Evolutionary conservation across 1,139 yeast genomes (phyloP).

Genomic region (Yamadazyma sp.): DNA sequence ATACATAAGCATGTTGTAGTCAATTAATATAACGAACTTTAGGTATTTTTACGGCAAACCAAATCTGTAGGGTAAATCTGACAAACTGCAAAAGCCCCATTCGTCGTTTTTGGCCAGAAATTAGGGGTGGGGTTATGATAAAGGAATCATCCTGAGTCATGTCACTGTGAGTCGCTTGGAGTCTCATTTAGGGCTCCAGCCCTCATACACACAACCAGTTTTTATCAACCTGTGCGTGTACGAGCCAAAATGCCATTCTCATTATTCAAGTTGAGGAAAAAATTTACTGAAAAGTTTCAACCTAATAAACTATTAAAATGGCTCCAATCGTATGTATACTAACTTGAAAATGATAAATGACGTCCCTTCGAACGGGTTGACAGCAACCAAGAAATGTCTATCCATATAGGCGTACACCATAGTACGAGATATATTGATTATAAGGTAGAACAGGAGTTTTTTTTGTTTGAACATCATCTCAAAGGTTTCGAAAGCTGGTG

Average conservation of each 20-base stretch:
- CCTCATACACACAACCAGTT: neutral
- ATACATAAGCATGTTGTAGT: neutral
- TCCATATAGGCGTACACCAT: neutral
- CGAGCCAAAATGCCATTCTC: neutral
- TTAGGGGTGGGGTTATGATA: neutral
- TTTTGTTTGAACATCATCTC: slow-evolving; percentile 2
- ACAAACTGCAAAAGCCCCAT: neutral
- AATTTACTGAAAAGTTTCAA: slow-evolving; percentile 4
- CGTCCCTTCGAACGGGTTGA: slow-evolving; percentile 36
- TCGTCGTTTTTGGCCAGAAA: neutral
- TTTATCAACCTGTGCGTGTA: neutral
- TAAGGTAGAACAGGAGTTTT: slow-evolving; percentile 6
- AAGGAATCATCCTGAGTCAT: slow-evolving; percentile 1
- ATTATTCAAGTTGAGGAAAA: slow-evolving; percentile 2
- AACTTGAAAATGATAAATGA: slow-evolving; percentile 10
- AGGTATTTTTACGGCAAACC: too few species aligned
- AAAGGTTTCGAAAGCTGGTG: neutral
- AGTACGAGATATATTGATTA: neutral
- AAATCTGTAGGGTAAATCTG: too few species aligned
- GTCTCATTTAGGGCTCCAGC: neutral
- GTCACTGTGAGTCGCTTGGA: neutral
- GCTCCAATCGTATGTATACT: slow-evolving; percentile 84
- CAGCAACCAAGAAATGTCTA: slow-evolving; percentile 14
- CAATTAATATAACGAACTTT: too few species aligned
- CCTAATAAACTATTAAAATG: slow-evolving; percentile 42